Percentiles rank a stretch among this genome's conserved stretches.
Evolutionary conservation across 2,329 filamentous ascomycete species (phyloP).

Genomic region (Fusarium proliferatum): DNA sequence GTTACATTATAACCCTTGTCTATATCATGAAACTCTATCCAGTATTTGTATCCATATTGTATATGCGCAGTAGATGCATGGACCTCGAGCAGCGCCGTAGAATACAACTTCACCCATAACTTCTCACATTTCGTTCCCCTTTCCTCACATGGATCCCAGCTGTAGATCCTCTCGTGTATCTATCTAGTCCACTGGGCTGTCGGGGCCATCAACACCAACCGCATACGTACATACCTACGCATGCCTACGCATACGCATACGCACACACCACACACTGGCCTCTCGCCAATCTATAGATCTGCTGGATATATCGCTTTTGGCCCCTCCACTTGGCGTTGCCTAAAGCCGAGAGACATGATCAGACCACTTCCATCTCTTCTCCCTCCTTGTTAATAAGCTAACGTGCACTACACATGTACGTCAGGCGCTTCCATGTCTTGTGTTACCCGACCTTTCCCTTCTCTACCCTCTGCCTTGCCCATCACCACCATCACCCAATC

Average conservation of each 20-base stretch:
- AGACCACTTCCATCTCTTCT: constrained; percentile 21
- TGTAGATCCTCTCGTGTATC: constrained; percentile 19
- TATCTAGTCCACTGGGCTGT: not conserved
- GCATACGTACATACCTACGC: not conserved
- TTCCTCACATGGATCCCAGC: constrained; percentile 12
- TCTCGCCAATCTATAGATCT: constrained; percentile 34
- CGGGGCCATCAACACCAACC: constrained; percentile 10
- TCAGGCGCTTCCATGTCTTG: constrained; percentile 35
- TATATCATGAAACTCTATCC: constrained; percentile 16
- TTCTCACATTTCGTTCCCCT: constrained; percentile 9
- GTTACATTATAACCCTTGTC: constrained; percentile 13
- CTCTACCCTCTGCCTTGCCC: constrained; percentile 27
- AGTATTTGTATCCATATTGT: constrained; percentile 19
- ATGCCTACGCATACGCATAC: not conserved
- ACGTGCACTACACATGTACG: constrained; percentile 26
- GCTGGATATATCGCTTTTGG: not conserved
- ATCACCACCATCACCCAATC: constrained; percentile 28
- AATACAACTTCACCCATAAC: constrained; percentile 28
- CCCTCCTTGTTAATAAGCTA: constrained; percentile 20
- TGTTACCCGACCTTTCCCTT: constrained; percentile 40
- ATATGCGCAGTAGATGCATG: constrained; percentile 23
- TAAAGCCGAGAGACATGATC: constrained; percentile 15
- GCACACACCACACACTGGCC: constrained; percentile 22
- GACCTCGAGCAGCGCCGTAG: constrained; percentile 19
- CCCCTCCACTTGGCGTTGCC: constrained; percentile 33